A percentile compares a stretch with the other conserved stretches of the same genome.
These are phyloP conservation scores for Cucumis melo DNA, from an alignment of 306 rosid species.

Conservation along the genomic window DNA sequence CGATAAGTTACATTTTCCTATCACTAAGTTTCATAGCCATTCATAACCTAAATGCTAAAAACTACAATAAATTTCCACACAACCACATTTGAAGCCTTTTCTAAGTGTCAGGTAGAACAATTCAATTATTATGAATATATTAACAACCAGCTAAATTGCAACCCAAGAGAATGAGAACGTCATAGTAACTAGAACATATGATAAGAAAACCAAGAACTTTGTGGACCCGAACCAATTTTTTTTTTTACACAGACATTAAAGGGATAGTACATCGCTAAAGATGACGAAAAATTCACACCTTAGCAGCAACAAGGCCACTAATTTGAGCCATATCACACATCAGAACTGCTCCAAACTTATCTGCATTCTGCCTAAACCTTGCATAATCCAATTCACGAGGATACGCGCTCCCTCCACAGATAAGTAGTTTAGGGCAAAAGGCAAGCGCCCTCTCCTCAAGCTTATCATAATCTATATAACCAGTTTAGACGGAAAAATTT, in stretches of 20 bases:
- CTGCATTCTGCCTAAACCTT: conserved; percentile 77
- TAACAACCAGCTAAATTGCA: background rate
- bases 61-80: background rate
- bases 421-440: conserved; percentile 92
- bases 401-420: conserved; percentile 90
- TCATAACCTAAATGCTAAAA: background rate
- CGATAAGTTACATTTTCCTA: background rate
- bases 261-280: background rate
- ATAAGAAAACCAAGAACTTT: background rate
- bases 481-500: conserved; percentile 75
- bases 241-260: background rate
- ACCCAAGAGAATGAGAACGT: background rate
- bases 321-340: conserved; percentile 96
- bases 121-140: background rate
- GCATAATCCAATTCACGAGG: conserved; percentile 93
- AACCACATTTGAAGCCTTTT: background rate
- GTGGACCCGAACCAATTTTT: background rate
- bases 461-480: conserved; percentile 75
- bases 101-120: background rate
- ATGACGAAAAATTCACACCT: conserved; percentile 38
- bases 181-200: background rate
- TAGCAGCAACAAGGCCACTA: conserved; percentile 80
- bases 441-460: conserved; percentile 90
- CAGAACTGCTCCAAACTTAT: conserved; percentile 75
- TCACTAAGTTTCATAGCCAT: background rate